Percentiles rank a stretch among this genome's conserved stretches.
These are phyloP conservation scores for Erigeron canadensis DNA, from an alignment of 129 eudicot species.

Conservation along the genomic window DNA sequence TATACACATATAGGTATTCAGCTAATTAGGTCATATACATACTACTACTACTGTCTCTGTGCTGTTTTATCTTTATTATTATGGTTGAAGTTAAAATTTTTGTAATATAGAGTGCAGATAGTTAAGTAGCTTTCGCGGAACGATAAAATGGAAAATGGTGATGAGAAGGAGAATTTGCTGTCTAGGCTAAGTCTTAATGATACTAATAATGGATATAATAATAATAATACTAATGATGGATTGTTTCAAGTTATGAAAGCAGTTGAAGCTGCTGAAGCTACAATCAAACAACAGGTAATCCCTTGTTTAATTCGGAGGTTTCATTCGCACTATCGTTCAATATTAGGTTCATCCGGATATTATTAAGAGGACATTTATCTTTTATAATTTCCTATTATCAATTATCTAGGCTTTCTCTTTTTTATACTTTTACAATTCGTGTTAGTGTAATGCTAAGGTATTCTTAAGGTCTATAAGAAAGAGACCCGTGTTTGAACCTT, in stretches of 20 bases:
- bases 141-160: constrained; percentile 64
- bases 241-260: constrained; percentile 93
- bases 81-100: too few species aligned
- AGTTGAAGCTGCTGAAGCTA: constrained; percentile 93
- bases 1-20: too few species aligned
- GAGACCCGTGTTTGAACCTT: too few species aligned
- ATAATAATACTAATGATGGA: constrained; percentile 38
- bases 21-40: too few species aligned
- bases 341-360: not conserved
- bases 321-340: not conserved
- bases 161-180: constrained; percentile 37
- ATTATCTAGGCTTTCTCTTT: too few species aligned
- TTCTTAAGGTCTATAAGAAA: too few species aligned
- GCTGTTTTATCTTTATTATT: too few species aligned
- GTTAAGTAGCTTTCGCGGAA: constrained; percentile 2
- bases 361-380: not conserved
- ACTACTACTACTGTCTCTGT: too few species aligned
- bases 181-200: constrained; percentile 41
- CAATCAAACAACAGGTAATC: constrained; percentile 78
- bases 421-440: too few species aligned
- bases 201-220: constrained; percentile 23
- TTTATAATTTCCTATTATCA: too few species aligned
- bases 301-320: not conserved
- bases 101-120: constrained; percentile 20
- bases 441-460: too few species aligned